These are phyloP conservation scores for Moricandia moricandioides DNA, from an alignment of 345 rosid species.

Conservation along the genomic window DNA sequence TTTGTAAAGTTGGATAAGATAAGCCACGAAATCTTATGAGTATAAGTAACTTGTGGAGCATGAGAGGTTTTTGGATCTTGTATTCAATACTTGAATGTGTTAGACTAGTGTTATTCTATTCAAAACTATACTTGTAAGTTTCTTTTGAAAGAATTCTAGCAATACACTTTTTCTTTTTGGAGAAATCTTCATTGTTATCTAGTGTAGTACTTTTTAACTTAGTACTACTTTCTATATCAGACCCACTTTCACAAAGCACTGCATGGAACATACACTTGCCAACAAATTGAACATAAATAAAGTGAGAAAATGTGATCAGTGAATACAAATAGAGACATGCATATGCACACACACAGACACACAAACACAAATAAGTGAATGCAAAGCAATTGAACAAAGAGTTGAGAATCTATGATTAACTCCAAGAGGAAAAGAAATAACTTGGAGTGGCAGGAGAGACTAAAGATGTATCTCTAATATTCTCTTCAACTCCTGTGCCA, in stretches of 20 bases:
- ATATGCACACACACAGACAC: neutral
- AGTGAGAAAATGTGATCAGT: neutral
- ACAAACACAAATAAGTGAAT: neutral
- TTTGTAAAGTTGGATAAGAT: too few species aligned
- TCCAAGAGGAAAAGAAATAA: neutral
- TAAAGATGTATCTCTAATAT: slow-evolving; percentile 2
- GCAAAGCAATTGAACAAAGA: neutral
- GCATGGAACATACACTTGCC: neutral
- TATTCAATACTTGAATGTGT: too few species aligned
- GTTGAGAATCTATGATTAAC: slow-evolving; percentile 4
- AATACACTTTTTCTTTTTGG: too few species aligned
- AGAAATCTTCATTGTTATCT: too few species aligned
- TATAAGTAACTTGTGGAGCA: too few species aligned
- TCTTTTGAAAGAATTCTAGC: too few species aligned
- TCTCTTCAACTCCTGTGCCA: neutral
- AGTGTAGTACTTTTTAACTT: too few species aligned
- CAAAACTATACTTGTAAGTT: too few species aligned
- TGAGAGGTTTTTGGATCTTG: too few species aligned
- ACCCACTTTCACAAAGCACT: neutral
- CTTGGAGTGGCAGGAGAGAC: neutral
- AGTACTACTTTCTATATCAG: too few species aligned
- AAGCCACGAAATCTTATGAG: too few species aligned
- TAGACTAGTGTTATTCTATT: too few species aligned
- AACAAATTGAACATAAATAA: neutral
- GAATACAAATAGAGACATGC: neutral